Evolutionary conservation across 305 asterid species (phyloP).

Genomic region (Solanum hybrid): DNA sequence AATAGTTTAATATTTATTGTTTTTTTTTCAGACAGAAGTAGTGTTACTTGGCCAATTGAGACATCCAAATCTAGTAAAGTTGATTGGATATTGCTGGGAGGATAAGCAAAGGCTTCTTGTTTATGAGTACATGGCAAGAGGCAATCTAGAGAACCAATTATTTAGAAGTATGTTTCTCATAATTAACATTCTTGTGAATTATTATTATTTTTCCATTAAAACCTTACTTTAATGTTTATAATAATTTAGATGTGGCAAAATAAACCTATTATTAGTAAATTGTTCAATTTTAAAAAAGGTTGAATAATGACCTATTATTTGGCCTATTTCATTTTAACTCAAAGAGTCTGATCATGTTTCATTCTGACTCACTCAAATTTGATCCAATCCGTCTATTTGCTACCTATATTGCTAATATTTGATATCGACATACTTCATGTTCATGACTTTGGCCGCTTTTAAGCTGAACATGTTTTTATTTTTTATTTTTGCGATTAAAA

Average conservation of each 20-base stretch:
- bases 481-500: background rate
- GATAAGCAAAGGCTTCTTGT: constrained; percentile 78
- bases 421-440: background rate
- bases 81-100: constrained; percentile 84
- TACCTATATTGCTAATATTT: background rate
- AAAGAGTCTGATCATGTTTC: background rate
- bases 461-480: background rate
- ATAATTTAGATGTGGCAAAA: background rate
- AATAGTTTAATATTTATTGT: background rate
- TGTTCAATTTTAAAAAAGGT: background rate
- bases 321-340: background rate
- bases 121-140: constrained; percentile 78
- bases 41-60: constrained; percentile 72
- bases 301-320: background rate
- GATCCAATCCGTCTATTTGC: background rate
- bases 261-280: background rate
- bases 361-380: background rate
- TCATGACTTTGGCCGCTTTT: background rate
- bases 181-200: background rate
- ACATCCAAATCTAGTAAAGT: constrained; percentile 74
- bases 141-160: constrained; percentile 67
- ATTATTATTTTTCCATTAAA: background rate
- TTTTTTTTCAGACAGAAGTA: constrained; percentile 51
- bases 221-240: background rate
- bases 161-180: constrained; percentile 43